These are phyloP conservation scores for Diaporthe humulicola DNA, from an alignment of 2,329 filamentous ascomycete species.

Conservation along the genomic window DNA sequence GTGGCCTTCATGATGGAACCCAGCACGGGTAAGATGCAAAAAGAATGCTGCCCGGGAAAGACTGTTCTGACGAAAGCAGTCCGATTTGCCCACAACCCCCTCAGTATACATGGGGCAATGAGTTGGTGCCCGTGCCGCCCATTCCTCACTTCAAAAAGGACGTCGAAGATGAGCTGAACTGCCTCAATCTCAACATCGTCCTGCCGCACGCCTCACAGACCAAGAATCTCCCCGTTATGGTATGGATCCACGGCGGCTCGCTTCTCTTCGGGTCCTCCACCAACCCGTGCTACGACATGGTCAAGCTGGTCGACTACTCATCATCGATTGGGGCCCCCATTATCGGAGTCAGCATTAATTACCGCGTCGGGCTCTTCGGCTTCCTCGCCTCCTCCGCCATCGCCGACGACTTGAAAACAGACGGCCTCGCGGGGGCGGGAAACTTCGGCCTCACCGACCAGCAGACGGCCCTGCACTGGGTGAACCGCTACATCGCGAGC, in stretches of 20 bases:
- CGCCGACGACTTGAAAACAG: not conserved
- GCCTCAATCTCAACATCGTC: conserved; percentile 17
- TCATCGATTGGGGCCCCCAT: conserved; percentile 52
- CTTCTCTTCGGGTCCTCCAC: not conserved
- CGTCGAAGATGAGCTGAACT: conserved; percentile 15
- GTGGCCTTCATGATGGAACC: conserved; percentile 3
- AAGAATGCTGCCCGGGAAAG: not conserved
- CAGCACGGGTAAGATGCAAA: conserved; percentile 4
- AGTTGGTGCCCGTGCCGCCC: not conserved
- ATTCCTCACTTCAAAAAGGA: conserved; percentile 8
- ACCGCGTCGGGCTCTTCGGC: conserved; percentile 73
- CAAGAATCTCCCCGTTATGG: conserved; percentile 21
- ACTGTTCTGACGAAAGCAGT: not conserved
- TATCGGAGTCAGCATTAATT: conserved; percentile 75
- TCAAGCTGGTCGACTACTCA: conserved; percentile 1
- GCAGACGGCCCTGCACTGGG: conserved; percentile 71
- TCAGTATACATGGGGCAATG: conserved; percentile 1
- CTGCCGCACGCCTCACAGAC: not conserved
- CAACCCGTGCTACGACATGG: not conserved
- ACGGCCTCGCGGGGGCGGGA: conserved; percentile 54
- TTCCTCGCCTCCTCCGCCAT: conserved; percentile 68
- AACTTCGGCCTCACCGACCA: conserved; percentile 75
- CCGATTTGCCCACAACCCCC: conserved; percentile 12
- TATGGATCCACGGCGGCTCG: conserved; percentile 32
- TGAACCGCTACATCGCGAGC: conserved; percentile 69